phyloP scores from a whole-genome alignment of 2,329 filamentous ascomycete genomes.

The Colletotrichum caudatum region DNA sequence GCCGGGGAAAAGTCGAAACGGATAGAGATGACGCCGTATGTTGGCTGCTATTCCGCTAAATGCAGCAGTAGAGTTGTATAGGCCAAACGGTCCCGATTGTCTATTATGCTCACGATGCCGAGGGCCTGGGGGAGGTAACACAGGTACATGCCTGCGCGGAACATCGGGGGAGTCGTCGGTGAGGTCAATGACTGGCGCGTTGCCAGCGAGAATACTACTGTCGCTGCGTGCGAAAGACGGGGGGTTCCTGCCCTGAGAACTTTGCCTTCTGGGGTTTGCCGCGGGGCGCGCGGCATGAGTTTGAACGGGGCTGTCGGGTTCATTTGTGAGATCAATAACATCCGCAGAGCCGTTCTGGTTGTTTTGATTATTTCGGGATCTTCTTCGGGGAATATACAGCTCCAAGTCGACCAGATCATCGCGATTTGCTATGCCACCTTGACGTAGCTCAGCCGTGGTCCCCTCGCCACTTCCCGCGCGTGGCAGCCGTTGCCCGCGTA shows the following conservation, averaged over 20 bases:
- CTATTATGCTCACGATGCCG: slow-evolving; percentile 40
- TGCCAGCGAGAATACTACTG: slow-evolving; percentile 54
- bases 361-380: slow-evolving; percentile 28
- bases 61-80: slow-evolving; percentile 23
- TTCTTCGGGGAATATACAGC: slow-evolving; percentile 33
- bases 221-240: slow-evolving; percentile 60
- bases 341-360: slow-evolving; percentile 41
- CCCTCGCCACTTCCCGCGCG: not conserved
- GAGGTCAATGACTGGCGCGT: slow-evolving; percentile 62
- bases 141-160: slow-evolving; percentile 29
- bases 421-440: not conserved
- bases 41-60: slow-evolving; percentile 35
- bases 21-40: slow-evolving; percentile 28
- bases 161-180: slow-evolving; percentile 59
- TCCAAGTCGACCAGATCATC: slow-evolving; percentile 49
- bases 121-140: slow-evolving; percentile 33
- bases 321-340: slow-evolving; percentile 64
- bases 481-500: slow-evolving; percentile 4
- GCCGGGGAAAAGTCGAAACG: slow-evolving; percentile 28
- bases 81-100: slow-evolving; percentile 4
- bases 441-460: slow-evolving; percentile 3
- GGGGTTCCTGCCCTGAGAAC: slow-evolving; percentile 55
- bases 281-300: slow-evolving; percentile 34
- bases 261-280: slow-evolving; percentile 57
- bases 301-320: slow-evolving; percentile 60